Conservation (phyloP, 495 filamentous ascomycete species). For the Podospora tetraspora region DNA sequence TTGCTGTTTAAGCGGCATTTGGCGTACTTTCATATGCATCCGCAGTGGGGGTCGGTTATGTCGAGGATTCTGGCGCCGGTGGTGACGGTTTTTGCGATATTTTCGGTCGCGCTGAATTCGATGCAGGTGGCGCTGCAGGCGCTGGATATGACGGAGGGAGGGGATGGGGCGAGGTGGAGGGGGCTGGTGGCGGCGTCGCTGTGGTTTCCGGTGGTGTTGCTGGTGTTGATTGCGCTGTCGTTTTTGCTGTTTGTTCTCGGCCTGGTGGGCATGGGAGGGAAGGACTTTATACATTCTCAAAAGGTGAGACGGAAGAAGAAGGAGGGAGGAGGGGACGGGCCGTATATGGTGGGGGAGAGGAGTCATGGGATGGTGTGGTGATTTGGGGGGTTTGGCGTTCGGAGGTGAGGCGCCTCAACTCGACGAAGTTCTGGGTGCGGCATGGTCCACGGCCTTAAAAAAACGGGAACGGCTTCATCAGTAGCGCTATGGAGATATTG, state of each 20-base stretch:
- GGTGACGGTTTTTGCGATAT: slow-evolving; percentile 32
- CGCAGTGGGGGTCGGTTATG: slow-evolving; percentile 32
- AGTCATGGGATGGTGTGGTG: slow-evolving; percentile 32
- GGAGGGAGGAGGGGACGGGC: slow-evolving; percentile 7
- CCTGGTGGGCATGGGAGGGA: slow-evolving; percentile 17
- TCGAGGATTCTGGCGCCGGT: slow-evolving; percentile 27
- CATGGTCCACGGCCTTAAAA: no score
- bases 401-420: no score
- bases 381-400: no score
- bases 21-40: slow-evolving; percentile 32
- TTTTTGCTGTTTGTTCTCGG: slow-evolving; percentile 9
- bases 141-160: slow-evolving; percentile 4
- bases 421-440: no score
- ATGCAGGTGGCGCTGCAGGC: slow-evolving; percentile 32
- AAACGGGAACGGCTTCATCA: no score
- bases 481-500: no score
- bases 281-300: slow-evolving; percentile 9
- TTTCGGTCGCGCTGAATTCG: slow-evolving; percentile 29
- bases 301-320: slow-evolving; percentile 18
- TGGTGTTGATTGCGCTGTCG: slow-evolving; percentile 20
- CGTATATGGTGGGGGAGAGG: slow-evolving; percentile 8
- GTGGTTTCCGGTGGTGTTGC: slow-evolving; percentile 28
- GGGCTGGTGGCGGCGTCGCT: slow-evolving; percentile 19
- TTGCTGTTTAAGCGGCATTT: slow-evolving; percentile 18
- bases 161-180: slow-evolving; percentile 8